Evolutionary conservation across 805 yeast genomes (phyloP), one percentile per base, ranked within the genome.

Genomic region (Lachancea meyersii): DNA sequence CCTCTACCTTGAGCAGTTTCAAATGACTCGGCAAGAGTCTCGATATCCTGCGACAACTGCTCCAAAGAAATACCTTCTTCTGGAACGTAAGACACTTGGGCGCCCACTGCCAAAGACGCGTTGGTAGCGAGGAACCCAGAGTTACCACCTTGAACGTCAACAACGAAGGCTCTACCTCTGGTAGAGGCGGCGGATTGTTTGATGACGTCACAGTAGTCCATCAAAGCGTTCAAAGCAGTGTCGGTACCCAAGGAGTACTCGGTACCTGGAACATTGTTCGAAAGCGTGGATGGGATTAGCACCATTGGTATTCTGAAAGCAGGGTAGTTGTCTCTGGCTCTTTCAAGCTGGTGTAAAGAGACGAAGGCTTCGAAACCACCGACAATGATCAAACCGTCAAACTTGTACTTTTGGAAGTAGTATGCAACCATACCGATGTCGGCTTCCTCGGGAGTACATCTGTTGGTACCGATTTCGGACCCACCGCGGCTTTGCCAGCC

Each of bases 361-460:
- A 73, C 74, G 72, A 81, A 93, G n/a, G 96, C 97, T 71, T 93
- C 98, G 59, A 89, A 93, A 0, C 98, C 98, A 53, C 99, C 99
- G 48, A 93, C 80, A 44, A 93, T 74, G 48, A 93, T 76, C 51
- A 91, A 74, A 31, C 97, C 98, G 58, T 93, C 93, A 59, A 93
- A 79, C 44, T 76, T 69, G 65, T 80, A 82, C 65, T 87, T 87
- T 64, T 91, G 95, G 73, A 93, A 82, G 64, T 89, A 86, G 69
- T 79, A 91, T 2, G 98, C 96, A 53, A 89, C 80, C 61, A 86
- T 76, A 41, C 98, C 98, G 52, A 86, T 65, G 64, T 91, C 97
- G 41, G 78, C 82, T 22, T 73, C 69, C 16, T 98, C 98, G 23
- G 86, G 72, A 31, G 81, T 2, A 89, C 82, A 71, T 58, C 98